These are phyloP conservation scores for Daldinia vernicosa DNA, from an alignment of 495 filamentous ascomycete species.

Conservation along the genomic window DNA sequence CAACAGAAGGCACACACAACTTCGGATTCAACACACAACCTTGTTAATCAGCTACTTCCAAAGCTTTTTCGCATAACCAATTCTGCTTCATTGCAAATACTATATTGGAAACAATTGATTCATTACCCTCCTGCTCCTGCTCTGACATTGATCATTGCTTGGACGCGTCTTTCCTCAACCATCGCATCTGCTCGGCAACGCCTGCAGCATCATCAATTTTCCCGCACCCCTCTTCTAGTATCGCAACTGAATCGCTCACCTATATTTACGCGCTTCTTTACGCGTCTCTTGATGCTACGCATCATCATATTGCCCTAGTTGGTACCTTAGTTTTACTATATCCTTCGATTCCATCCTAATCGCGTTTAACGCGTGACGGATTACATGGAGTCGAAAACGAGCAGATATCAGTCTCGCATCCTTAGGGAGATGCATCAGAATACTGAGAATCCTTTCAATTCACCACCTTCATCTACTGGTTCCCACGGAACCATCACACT, in stretches of 20 bases:
- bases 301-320: constrained; percentile 22
- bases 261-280: constrained; percentile 15
- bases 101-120: constrained; percentile 11
- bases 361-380: constrained; percentile 29
- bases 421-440: constrained; percentile 51
- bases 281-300: constrained; percentile 27
- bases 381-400: constrained; percentile 42
- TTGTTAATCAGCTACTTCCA: constrained; percentile 32
- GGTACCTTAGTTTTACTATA: constrained; percentile 19
- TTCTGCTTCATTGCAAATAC: constrained; percentile 34
- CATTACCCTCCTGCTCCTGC: constrained; percentile 17
- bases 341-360: constrained; percentile 32
- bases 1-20: constrained; percentile 6
- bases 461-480: constrained; percentile 61
- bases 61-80: constrained; percentile 18
- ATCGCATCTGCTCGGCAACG: constrained; percentile 16
- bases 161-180: constrained; percentile 29
- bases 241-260: not conserved
- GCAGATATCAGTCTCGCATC: constrained; percentile 49
- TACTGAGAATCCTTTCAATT: constrained; percentile 58
- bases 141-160: constrained; percentile 21
- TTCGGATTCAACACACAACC: constrained; percentile 11
- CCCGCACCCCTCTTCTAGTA: constrained; percentile 3
- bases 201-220: constrained; percentile 10
- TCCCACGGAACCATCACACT: constrained; percentile 61